Percentiles rank a stretch among this genome's conserved stretches.
These are phyloP conservation scores for Nakaseomyces kungkrabaensis DNA, from an alignment of 1,139 yeast genomes.

Conservation along the genomic window DNA sequence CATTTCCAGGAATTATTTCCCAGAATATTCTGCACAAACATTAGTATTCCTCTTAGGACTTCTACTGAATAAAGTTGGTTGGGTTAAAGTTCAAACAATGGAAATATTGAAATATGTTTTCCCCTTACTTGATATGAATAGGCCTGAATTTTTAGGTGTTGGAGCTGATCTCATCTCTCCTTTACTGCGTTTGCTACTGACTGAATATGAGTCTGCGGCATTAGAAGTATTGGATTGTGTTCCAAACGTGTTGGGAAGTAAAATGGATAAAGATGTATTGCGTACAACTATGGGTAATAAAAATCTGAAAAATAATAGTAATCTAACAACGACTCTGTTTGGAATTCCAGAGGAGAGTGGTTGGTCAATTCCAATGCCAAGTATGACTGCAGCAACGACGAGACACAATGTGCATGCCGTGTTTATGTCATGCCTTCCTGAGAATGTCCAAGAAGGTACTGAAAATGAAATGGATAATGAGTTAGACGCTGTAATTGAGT, in stretches of 20 bases:
- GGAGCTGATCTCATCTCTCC: conserved; percentile 97
- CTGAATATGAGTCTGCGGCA: conserved; percentile 84
- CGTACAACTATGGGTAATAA: conserved; percentile 85
- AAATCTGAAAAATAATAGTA: conserved; percentile 69
- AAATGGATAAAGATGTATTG: conserved; percentile 80
- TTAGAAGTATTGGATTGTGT: conserved; percentile 84
- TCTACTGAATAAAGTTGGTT: conserved; percentile 60
- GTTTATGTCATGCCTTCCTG: conserved; percentile 61
- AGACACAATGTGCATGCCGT: conserved; percentile 93
- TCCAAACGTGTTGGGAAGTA: conserved; percentile 76
- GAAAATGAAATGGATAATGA: conserved; percentile 32
- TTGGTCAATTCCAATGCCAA: conserved; percentile 96
- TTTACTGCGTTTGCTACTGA: conserved; percentile 63
- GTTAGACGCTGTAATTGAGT: conserved; percentile 59
- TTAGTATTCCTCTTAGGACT: conserved; percentile 69
- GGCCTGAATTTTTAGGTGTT: conserved; percentile 75
- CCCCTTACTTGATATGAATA: conserved; percentile 65
- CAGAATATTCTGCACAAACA: conserved; percentile 63
- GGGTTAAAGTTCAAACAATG: conserved; percentile 78
- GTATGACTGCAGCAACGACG: conserved; percentile 76
- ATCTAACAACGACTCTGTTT: conserved; percentile 77
- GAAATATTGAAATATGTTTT: conserved; percentile 62
- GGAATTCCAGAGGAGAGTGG: conserved; percentile 97
- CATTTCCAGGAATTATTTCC: conserved; percentile 59
- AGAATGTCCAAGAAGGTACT: conserved; percentile 18